Evolutionary conservation across 2,329 filamentous ascomycete genomes (phyloP), one percentile per base, ranked within the genome.

Genomic region (Hypomyces rosellus): DNA sequence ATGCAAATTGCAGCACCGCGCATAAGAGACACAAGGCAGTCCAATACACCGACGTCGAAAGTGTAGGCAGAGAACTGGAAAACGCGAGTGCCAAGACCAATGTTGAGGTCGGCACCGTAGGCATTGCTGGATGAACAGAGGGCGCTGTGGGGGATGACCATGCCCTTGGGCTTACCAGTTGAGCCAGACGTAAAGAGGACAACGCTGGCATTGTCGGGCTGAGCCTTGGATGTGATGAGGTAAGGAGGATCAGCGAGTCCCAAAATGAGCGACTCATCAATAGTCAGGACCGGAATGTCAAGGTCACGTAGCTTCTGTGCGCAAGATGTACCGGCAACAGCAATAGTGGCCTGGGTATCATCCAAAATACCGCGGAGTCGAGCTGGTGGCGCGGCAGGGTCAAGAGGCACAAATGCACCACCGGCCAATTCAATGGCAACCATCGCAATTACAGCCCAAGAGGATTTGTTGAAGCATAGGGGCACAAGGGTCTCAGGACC

Each of bases 51-150:
- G 3, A 48, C 48, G 4, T 58, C 56, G 18, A 56, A 57, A 12
- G 42, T 52, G 7, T 45, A 54, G 1, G 55, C 51, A 5, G 55
- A 45, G 48, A 58, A 57, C 1, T 58, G 50, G 5, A 57, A 48
- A 22, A 48, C 33, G 14, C 30, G 30, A 12, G 39, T 20, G 2
- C 46, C 38, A 2, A 7, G 25, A 3, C 22, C 41, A 12, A 51
- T 1, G 0, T 39, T 40, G 4, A 50, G 12, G 1, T 34, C 18
- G 3, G 2, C 18, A 7, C 30, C 42, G 13, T 43, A 13, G 5
- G 43, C 39, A 11, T 6, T 34, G 20, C 36, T 34, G 3, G 38
- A 43, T 2, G 51, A 47, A n/a, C 38, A 51, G 3, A 51, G 1
- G 5, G 51, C 37, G 5, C 9, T 3, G 39, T 53, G 51, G 6